Conservation (phyloP, 2,329 filamentous ascomycete species). For the Davidsoniella eucalypti region DNA sequence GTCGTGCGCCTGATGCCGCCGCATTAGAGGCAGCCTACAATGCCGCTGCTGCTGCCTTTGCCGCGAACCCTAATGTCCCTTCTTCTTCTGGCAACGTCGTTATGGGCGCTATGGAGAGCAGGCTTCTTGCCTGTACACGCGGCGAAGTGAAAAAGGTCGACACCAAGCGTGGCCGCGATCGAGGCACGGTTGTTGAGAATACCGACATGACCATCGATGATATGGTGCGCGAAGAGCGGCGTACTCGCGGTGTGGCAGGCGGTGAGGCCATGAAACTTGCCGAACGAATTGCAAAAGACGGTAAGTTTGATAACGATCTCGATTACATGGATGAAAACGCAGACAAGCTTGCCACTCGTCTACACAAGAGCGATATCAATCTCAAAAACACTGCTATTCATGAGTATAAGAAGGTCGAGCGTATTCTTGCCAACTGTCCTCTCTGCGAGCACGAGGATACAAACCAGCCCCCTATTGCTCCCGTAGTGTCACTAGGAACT, state of each 20-base stretch:
- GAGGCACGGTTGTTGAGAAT: slow-evolving; percentile 75
- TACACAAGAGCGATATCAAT: slow-evolving; percentile 76
- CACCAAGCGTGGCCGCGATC: slow-evolving; percentile 67
- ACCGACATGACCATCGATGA: slow-evolving; percentile 93
- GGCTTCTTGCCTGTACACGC: slow-evolving; percentile 60
- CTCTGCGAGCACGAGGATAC: slow-evolving; percentile 83
- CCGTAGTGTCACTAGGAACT: slow-evolving; percentile 71
- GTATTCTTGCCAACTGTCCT: slow-evolving; percentile 70
- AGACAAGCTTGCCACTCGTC: slow-evolving; percentile 66
- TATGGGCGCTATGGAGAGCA: slow-evolving; percentile 74
- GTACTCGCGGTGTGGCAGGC: slow-evolving; percentile 59
- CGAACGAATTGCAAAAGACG: slow-evolving; percentile 86
- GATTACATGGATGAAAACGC: slow-evolving; percentile 98
- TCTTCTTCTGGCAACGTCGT: slow-evolving; percentile 41
- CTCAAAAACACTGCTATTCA: slow-evolving; percentile 74
- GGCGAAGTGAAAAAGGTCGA: slow-evolving; percentile 62
- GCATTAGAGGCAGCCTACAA: slow-evolving; percentile 76
- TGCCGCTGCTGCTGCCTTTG: slow-evolving; percentile 47
- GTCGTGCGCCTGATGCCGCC: slow-evolving; percentile 55
- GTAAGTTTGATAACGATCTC: slow-evolving; percentile 76
- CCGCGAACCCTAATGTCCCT: slow-evolving; percentile 31
- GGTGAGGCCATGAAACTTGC: slow-evolving; percentile 72
- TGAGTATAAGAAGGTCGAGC: slow-evolving; percentile 81
- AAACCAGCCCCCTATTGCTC: slow-evolving; percentile 59
- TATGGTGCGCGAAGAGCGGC: slow-evolving; percentile 88